These are phyloP conservation scores for Metschnikowia cerradonensis DNA, from an alignment of 805 yeast species.

Conservation along the genomic window DNA sequence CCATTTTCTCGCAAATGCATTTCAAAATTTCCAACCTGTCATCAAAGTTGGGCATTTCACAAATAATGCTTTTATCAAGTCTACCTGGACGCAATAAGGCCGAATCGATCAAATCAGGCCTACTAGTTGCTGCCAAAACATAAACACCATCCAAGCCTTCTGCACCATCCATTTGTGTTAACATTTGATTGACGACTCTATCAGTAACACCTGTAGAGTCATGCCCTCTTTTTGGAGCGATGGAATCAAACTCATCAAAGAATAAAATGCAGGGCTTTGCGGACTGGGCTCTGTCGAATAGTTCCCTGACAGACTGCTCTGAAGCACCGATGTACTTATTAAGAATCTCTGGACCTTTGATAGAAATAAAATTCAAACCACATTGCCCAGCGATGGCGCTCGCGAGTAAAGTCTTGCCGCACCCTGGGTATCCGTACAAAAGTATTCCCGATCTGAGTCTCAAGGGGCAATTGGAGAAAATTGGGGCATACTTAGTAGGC, in stretches of 20 bases:
- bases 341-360: slow-evolving; percentile 92
- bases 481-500: slow-evolving; percentile 96
- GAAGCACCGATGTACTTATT: slow-evolving; percentile 97
- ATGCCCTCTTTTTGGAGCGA: slow-evolving; percentile 97
- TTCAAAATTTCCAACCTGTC: slow-evolving; percentile 72
- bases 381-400: slow-evolving; percentile 92
- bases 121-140: slow-evolving; percentile 90
- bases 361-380: slow-evolving; percentile 87
- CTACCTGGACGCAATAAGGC: slow-evolving; percentile 95
- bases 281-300: slow-evolving; percentile 90
- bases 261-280: slow-evolving; percentile 91
- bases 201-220: slow-evolving; percentile 98
- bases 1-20: slow-evolving; percentile 60
- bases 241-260: slow-evolving; percentile 94
- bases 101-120: slow-evolving; percentile 94
- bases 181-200: slow-evolving; percentile 92
- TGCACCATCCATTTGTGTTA: slow-evolving; percentile 99
- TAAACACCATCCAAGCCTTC: slow-evolving; percentile 97
- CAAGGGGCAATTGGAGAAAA: slow-evolving; percentile 84
- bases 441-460: slow-evolving; percentile 85
- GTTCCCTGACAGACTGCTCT: slow-evolving; percentile 88
- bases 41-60: slow-evolving; percentile 73
- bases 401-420: slow-evolving; percentile 92
- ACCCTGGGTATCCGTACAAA: slow-evolving; percentile 94
- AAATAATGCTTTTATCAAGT: slow-evolving; percentile 84